Evolutionary conservation across 192 early-diverging fungal species (phyloP).

Genomic region (Blastocladiella britannica): DNA sequence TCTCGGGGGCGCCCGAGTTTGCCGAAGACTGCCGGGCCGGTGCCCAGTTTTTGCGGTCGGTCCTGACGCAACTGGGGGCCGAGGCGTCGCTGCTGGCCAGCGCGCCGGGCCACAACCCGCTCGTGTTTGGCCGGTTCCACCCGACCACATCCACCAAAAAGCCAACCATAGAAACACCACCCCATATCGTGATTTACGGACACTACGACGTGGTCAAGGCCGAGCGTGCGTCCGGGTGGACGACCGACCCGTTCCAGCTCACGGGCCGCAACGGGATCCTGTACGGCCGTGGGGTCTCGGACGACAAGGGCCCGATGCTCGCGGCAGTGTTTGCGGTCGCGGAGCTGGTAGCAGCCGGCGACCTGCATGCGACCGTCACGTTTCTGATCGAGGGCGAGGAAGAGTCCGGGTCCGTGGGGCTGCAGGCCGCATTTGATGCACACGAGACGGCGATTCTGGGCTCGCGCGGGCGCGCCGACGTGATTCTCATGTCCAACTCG

Average conservation of each 20-base stretch:
- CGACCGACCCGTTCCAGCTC: slow-evolving; percentile 1
- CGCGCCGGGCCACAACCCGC: neutral
- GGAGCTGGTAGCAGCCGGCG: neutral
- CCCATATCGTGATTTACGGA: neutral
- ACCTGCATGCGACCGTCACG: neutral
- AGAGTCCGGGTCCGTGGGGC: neutral
- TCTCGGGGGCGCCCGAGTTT: neutral
- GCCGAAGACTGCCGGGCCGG: neutral
- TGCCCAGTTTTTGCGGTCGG: neutral
- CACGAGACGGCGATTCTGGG: neutral
- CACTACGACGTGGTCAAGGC: slow-evolving; percentile 3
- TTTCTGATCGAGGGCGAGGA: neutral
- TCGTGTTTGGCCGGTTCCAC: neutral
- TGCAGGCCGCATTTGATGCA: neutral
- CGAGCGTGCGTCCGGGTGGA: neutral
- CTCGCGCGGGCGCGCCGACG: neutral
- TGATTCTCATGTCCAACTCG: slow-evolving; percentile 1
- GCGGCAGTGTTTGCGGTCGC: neutral
- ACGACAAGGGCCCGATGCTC: slow-evolving; percentile 5
- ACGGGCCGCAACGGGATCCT: slow-evolving; percentile 1
- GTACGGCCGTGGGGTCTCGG: slow-evolving; percentile 3
- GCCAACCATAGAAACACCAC: too few relatives aligned
- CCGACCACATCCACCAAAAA: too few relatives aligned
- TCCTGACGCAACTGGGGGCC: neutral
- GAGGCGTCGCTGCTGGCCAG: neutral